Evolutionary conservation across 78 protist species (phyloP).

Genomic region (Dictyostelium purpureum): DNA sequence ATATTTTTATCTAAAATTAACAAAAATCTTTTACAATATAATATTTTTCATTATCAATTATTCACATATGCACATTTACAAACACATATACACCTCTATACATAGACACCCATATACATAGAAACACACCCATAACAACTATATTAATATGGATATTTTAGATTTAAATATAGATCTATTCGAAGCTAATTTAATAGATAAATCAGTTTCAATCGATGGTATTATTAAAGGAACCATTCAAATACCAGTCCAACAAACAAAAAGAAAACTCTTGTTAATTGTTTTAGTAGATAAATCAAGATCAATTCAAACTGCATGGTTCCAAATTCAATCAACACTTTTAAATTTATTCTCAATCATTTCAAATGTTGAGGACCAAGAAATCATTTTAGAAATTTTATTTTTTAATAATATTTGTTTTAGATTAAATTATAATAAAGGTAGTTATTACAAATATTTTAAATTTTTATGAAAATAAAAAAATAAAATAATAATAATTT

Average conservation of each 20-base stretch:
- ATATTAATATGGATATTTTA: too few relatives aligned
- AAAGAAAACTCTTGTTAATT: constrained; percentile 34
- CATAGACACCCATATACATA: too few relatives aligned
- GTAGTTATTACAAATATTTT: background rate
- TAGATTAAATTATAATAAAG: constrained; percentile 24
- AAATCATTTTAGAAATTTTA: constrained; percentile 34
- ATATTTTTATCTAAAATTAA: too few relatives aligned
- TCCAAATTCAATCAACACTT: constrained; percentile 50
- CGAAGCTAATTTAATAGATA: too few relatives aligned
- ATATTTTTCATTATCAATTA: too few relatives aligned
- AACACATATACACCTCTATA: too few relatives aligned
- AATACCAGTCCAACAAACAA: constrained; percentile 12
- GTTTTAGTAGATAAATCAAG: constrained; percentile 56
- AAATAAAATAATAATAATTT: background rate
- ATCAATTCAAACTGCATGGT: constrained; percentile 47
- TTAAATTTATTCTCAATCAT: constrained; percentile 9
- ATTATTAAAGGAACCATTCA: background rate
- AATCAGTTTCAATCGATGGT: constrained; percentile 25
- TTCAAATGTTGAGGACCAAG: background rate
- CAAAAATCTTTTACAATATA: too few relatives aligned
- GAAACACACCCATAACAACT: too few relatives aligned
- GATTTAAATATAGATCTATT: too few relatives aligned
- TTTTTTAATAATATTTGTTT: constrained; percentile 35
- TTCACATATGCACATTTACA: too few relatives aligned
- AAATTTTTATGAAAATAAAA: background rate